Percentiles rank a stretch among this genome's conserved stretches.
Evolutionary conservation across 2,329 filamentous ascomycete species (phyloP).

Genomic region (Venturia oleaginea): DNA sequence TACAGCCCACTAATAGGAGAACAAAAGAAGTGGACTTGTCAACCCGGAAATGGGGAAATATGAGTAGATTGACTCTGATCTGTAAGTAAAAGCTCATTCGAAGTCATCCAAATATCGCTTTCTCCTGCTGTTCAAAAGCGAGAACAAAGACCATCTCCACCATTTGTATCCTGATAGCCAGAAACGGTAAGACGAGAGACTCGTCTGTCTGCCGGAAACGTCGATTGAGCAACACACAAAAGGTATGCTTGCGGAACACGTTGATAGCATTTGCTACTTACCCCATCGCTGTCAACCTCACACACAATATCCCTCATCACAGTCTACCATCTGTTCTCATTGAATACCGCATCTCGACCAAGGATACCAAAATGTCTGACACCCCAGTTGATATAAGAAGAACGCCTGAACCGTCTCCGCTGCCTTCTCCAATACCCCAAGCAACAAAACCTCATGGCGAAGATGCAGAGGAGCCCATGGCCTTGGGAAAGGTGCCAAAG

Average conservation of each 20-base stretch:
- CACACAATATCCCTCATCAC: background rate
- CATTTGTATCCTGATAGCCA: background rate
- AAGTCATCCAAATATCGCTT: too few relatives aligned
- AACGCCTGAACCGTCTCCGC: background rate
- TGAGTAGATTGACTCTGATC: too few relatives aligned
- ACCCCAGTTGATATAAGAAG: background rate
- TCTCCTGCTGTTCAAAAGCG: too few relatives aligned
- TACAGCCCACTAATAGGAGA: too few relatives aligned
- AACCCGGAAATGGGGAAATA: too few relatives aligned
- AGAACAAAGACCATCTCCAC: background rate
- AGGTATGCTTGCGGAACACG: background rate
- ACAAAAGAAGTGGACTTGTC: too few relatives aligned
- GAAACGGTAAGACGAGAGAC: background rate
- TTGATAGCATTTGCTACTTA: background rate
- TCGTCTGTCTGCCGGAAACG: background rate
- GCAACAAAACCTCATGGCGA: background rate
- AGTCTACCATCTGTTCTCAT: too few relatives aligned
- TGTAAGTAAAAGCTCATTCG: too few relatives aligned
- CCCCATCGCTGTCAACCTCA: background rate
- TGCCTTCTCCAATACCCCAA: background rate
- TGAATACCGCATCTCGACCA: background rate
- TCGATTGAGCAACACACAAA: background rate
- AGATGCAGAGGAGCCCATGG: background rate
- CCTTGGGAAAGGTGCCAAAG: background rate
- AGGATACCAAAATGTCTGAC: background rate